Evolutionary conservation across 2,329 filamentous ascomycete species (phyloP).

Genomic region (Trichoderma cornu-damae): DNA sequence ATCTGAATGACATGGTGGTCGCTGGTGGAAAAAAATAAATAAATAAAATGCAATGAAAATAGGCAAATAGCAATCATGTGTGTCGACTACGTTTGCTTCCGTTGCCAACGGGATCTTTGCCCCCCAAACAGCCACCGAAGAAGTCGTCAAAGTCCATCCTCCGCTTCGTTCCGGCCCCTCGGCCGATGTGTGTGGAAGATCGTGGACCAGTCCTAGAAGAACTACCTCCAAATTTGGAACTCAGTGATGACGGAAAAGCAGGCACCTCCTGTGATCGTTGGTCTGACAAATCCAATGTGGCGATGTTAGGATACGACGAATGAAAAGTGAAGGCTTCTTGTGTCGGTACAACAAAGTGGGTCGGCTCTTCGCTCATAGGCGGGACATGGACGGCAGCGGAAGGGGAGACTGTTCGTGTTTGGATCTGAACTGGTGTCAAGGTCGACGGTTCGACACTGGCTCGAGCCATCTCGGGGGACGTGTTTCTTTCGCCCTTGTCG

Average conservation of each 20-base stretch:
- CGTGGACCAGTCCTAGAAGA: constrained; percentile 26
- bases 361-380: constrained; percentile 28
- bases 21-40: constrained; percentile 5
- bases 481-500: constrained; percentile 56
- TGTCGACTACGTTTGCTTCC: constrained; percentile 50
- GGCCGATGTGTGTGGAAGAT: constrained; percentile 46
- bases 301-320: constrained; percentile 57
- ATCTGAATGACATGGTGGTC: constrained; percentile 16
- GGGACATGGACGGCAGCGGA: constrained; percentile 27
- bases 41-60: not conserved
- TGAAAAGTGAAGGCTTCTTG: constrained; percentile 66
- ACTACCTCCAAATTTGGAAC: constrained; percentile 28
- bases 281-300: constrained; percentile 57
- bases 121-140: constrained; percentile 63
- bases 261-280: constrained; percentile 38
- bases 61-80: constrained; percentile 26
- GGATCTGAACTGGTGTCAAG: constrained; percentile 18
- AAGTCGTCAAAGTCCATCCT: constrained; percentile 69
- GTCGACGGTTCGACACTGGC: constrained; percentile 39
- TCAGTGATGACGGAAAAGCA: constrained; percentile 26
- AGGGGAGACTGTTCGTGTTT: constrained; percentile 24
- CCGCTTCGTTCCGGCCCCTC: constrained; percentile 65
- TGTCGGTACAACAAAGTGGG: constrained; percentile 47
- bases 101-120: constrained; percentile 54
- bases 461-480: constrained; percentile 54